A percentile compares a stretch with the other conserved stretches of the same genome.
Evolutionary conservation across 306 rosid species (phyloP).

Genomic region (Morella rubra): DNA sequence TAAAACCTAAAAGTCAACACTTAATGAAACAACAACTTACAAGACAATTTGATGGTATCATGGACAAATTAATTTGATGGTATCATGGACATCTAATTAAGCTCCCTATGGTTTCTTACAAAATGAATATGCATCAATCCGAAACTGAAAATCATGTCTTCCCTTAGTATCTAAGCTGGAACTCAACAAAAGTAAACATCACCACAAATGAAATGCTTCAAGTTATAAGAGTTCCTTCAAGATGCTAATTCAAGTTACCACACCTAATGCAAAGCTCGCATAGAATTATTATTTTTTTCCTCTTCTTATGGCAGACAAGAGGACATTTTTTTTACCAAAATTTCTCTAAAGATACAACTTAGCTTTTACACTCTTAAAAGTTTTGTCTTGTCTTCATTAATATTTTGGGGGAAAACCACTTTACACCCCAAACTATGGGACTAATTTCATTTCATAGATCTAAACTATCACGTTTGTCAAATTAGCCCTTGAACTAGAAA

Average conservation of each 20-base stretch:
- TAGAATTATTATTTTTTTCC: neutral
- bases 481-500: too few species aligned
- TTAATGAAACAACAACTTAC: slow-evolving; percentile 1
- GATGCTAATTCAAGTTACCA: neutral
- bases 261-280: neutral
- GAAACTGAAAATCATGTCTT: neutral
- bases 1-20: neutral
- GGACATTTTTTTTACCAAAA: neutral
- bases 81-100: neutral
- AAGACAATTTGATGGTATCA: neutral
- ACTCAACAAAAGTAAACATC: neutral
- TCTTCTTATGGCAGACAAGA: neutral
- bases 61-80: neutral
- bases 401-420: too few species aligned
- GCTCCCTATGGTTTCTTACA: neutral
- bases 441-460: too few species aligned
- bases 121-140: neutral
- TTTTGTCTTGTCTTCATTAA: too few species aligned
- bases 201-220: neutral
- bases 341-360: neutral
- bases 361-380: neutral
- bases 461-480: too few species aligned
- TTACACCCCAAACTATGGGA: too few species aligned
- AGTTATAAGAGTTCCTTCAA: neutral
- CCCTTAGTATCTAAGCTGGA: neutral